phyloP scores from a whole-genome alignment of 768 basidiomycete genomes.

The Lentinus brumalis region DNA sequence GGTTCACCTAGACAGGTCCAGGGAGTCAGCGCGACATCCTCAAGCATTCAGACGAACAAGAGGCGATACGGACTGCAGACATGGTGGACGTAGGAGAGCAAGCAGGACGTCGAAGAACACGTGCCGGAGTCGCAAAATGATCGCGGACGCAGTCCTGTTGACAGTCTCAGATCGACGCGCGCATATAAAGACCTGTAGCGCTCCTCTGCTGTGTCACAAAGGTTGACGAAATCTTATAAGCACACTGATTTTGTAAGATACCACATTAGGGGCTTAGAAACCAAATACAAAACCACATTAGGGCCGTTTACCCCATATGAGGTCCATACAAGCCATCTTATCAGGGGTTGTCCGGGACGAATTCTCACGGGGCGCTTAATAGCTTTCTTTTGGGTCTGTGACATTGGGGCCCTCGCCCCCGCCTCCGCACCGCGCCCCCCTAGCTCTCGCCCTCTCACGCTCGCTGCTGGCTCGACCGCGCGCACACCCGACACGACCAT shows the following conservation, averaged over 20 bases:
- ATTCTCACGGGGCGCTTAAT: no score
- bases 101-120: conserved; percentile 24
- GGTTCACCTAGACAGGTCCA: conserved; percentile 59
- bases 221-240: no score
- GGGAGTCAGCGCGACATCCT: not conserved
- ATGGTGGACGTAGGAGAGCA: conserved; percentile 44
- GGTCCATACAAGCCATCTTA: no score
- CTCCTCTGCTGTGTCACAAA: conserved; percentile 14
- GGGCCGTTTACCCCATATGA: no score
- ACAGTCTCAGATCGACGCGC: conserved; percentile 20
- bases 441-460: not conserved
- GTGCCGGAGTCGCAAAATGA: conserved; percentile 45
- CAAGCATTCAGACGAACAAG: not conserved
- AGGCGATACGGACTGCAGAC: conserved; percentile 54
- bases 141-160: conserved; percentile 13
- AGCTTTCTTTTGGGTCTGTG: no score
- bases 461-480: not conserved
- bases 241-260: no score
- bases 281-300: no score
- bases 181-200: conserved; percentile 27
- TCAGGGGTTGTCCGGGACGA: no score
- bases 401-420: conserved; percentile 16
- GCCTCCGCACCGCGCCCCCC: conserved; percentile 5
- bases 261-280: no score
- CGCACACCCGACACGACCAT: conserved; percentile 42